Percentiles rank a stretch among this genome's conserved stretches.
Evolutionary conservation across 2,329 filamentous ascomycete species (phyloP).

Genomic region (Polychaeton citri): DNA sequence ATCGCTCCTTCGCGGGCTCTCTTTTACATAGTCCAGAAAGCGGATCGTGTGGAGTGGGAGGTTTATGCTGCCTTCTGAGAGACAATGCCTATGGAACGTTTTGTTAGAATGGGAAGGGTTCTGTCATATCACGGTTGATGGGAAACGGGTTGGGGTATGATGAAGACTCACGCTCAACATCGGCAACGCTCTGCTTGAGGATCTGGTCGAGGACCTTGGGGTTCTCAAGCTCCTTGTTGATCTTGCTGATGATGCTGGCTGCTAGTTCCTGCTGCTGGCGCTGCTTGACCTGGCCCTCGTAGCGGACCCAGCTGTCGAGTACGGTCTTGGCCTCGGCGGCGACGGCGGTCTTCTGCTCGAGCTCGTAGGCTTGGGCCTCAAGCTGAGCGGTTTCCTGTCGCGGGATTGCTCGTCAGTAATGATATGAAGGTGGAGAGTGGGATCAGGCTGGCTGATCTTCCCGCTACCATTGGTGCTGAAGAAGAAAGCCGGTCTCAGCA

Average conservation of each 20-base stretch:
- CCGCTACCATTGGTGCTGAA: no score
- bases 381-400: conserved; percentile 89
- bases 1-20: no score
- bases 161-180: conserved; percentile 76
- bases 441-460: no score
- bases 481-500: background rate
- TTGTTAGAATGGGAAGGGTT: no score
- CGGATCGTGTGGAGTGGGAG: no score
- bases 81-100: background rate
- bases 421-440: no score
- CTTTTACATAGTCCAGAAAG: no score
- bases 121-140: no score
- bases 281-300: conserved; percentile 97
- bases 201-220: conserved; percentile 96
- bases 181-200: conserved; percentile 86
- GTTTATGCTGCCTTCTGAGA: background rate
- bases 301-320: conserved; percentile 96
- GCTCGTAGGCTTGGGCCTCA: conserved; percentile 90
- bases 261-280: conserved; percentile 95
- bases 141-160: no score
- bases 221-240: conserved; percentile 97
- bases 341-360: conserved; percentile 90
- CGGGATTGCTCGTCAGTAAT: no score
- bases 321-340: conserved; percentile 88
- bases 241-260: conserved; percentile 86